Evolutionary conservation across 192 early-diverging fungal genomes (phyloP), one percentile per base, ranked within the genome.

Genomic region (Mortierella claussenii): DNA sequence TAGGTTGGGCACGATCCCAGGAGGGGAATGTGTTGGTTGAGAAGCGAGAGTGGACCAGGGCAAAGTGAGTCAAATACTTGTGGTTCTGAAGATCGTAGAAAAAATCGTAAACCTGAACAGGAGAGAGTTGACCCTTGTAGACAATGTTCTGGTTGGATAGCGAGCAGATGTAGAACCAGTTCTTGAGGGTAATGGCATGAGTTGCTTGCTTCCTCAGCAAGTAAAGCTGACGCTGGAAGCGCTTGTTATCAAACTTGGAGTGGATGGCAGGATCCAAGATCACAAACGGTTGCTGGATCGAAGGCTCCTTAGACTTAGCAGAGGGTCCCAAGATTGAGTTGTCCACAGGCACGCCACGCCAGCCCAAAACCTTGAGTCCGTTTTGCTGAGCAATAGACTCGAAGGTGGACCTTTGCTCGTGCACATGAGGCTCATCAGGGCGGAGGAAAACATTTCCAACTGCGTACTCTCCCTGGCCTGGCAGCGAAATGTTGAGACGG

Each of bases 21-120:
- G 91, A 93, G 9, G 97, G 97, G 86, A 99, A 99, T 15, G 97
- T 99, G 84, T 99, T 99, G 32, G 97, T 99, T 36, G 96, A 97
- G 89, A 99, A 99, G 54, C 97, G 90, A 42, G 96, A 98, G 84
- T 99, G 97, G 31, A 99, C 97, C 48, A 99, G 86, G 9, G 94
- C 93, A 91, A 99, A 99, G 69, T 97, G 93, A 44, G 95, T 91
- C 65, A 84, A 82, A 80, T 91, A 99, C 46, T 82, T 84, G 54
- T 85, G 82, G 78, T 97, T 93, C 65, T 84, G 85, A 43, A 99
- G 85, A 84, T 99, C 97, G 54, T 88, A 80, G 78, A 93, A 99
- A 83, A 96, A 99, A 55, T 88, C 85, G 68, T 94, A 96, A 4
- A 99, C 96, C 74, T 99, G 97, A 23, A 89, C 90, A 15, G 97